A percentile compares a stretch with the other conserved stretches of the same genome.
These are phyloP conservation scores for Yamadazyma philogaea DNA, from an alignment of 805 yeast species.

Conservation along the genomic window DNA sequence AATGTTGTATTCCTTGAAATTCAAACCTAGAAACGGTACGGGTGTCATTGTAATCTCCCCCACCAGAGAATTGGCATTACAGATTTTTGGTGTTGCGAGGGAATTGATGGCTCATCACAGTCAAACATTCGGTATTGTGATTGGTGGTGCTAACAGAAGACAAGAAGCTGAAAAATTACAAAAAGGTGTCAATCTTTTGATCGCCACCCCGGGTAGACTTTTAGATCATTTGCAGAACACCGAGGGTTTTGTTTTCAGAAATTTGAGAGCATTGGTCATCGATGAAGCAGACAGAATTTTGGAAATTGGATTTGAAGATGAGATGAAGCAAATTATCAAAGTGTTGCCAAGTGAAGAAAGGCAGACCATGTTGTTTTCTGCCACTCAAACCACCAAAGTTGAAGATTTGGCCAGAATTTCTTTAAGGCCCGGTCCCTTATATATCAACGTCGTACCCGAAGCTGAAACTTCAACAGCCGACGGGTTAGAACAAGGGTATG, in stretches of 20 bases:
- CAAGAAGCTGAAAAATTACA: constrained; percentile 93
- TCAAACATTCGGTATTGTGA: constrained; percentile 94
- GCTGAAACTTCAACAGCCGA: constrained; percentile 88
- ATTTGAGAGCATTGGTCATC: constrained; percentile 87
- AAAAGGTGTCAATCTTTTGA: constrained; percentile 89
- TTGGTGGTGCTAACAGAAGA: constrained; percentile 97
- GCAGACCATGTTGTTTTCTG: constrained; percentile 97
- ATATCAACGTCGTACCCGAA: constrained; percentile 88
- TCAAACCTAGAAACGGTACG: constrained; percentile 97
- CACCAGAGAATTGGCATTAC: constrained; percentile 95
- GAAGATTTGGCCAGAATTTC: constrained; percentile 98
- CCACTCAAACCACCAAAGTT: constrained; percentile 98
- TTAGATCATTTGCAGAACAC: constrained; percentile 97
- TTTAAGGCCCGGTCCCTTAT: constrained; percentile 86
- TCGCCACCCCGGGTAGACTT: constrained; percentile 97
- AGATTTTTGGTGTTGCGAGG: constrained; percentile 95
- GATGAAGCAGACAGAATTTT: constrained; percentile 98
- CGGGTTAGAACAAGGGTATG: constrained; percentile 97
- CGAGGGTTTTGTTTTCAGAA: constrained; percentile 88
- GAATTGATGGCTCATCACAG: constrained; percentile 87
- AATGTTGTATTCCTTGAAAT: constrained; percentile 80
- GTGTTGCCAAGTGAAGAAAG: constrained; percentile 90
- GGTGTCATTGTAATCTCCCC: constrained; percentile 96
- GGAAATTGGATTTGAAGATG: constrained; percentile 98
- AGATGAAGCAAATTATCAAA: constrained; percentile 94